phyloP scores from a whole-genome alignment of 106 monocot genomes.

The Agapanthus africanus region DNA sequence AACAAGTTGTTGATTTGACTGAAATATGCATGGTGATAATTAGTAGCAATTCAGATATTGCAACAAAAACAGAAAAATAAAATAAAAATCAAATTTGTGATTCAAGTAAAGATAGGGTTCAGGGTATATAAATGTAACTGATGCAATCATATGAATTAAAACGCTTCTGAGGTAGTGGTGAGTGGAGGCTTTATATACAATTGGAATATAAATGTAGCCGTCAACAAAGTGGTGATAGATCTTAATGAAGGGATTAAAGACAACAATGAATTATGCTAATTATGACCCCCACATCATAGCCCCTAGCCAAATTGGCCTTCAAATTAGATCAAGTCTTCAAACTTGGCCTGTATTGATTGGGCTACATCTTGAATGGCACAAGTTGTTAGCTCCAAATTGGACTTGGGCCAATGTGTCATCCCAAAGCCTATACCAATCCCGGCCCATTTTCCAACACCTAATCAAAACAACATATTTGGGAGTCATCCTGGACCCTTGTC shows the following conservation, averaged over 20 bases:
- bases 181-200: not conserved
- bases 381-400: too few relatives aligned
- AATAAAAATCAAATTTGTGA: not conserved
- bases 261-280: not conserved
- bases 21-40: not conserved
- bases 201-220: constrained; percentile 3
- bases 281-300: too few relatives aligned
- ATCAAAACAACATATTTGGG: too few relatives aligned
- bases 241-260: constrained; percentile 4
- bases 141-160: not conserved
- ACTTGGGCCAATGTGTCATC: too few relatives aligned
- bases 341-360: too few relatives aligned
- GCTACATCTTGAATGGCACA: too few relatives aligned
- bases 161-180: not conserved
- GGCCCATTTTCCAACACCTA: too few relatives aligned
- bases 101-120: not conserved
- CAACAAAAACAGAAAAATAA: not conserved
- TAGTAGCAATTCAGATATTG: not conserved
- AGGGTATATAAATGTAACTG: not conserved
- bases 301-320: too few relatives aligned
- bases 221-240: not conserved
- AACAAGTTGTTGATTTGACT: not conserved
- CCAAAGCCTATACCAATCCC: too few relatives aligned
- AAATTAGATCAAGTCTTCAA: too few relatives aligned
- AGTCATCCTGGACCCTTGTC: too few relatives aligned